These are phyloP conservation scores for Cladosporium sp. DNA, from an alignment of 2,329 filamentous ascomycete genomes.

Conservation along the genomic window DNA sequence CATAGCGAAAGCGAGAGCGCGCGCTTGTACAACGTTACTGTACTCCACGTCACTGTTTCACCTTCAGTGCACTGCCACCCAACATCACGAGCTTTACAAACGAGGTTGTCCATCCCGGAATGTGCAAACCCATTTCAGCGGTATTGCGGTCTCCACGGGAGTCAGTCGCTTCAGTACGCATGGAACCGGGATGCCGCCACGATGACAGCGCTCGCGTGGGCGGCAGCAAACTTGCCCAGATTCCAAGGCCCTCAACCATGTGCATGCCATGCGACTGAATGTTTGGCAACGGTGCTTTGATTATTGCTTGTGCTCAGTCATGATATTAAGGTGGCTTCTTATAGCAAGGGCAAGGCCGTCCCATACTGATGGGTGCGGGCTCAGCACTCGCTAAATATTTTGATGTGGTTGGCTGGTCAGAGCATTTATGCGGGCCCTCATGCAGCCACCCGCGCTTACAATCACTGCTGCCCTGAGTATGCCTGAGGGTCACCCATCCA, in stretches of 20 bases:
- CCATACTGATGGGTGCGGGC: too few species aligned
- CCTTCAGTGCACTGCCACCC: neutral
- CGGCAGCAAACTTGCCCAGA: neutral
- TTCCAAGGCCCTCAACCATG: neutral
- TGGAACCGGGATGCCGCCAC: neutral
- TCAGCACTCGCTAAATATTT: too few species aligned
- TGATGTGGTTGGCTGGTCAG: neutral
- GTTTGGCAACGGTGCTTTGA: too few species aligned
- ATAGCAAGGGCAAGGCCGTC: too few species aligned
- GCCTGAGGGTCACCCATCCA: too few species aligned
- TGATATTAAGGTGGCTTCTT: too few species aligned
- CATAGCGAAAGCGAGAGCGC: conserved; percentile 2
- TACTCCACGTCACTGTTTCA: neutral
- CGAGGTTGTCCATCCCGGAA: neutral
- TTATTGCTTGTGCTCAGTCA: too few species aligned
- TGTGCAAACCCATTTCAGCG: neutral
- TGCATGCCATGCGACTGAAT: neutral
- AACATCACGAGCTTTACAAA: neutral
- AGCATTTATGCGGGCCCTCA: too few species aligned
- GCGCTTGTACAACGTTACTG: neutral
- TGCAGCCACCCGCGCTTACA: too few species aligned
- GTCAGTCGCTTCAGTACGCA: neutral
- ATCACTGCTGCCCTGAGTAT: too few species aligned
- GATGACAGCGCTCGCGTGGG: neutral
- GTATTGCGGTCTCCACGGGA: too few species aligned